Conservation (phyloP, 106 monocot genomes). For the Alisma plantagoaquatica region DNA sequence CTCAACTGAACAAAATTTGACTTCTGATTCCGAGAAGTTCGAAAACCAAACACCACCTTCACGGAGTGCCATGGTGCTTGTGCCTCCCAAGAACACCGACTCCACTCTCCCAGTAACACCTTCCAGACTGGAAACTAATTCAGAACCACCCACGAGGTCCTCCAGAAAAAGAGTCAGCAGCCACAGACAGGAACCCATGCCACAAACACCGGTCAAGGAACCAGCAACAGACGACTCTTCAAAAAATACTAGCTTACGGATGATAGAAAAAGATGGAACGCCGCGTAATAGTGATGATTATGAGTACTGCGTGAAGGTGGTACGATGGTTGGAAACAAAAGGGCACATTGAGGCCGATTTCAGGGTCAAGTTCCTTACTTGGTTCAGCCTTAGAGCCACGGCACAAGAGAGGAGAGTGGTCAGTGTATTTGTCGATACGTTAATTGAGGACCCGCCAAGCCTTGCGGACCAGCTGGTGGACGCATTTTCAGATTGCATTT, state of each 20-base stretch:
- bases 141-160: constrained; percentile 15
- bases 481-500: constrained; percentile 22
- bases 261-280: constrained; percentile 34
- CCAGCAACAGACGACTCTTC: constrained; percentile 7
- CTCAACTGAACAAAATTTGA: constrained; percentile 16
- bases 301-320: constrained; percentile 68
- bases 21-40: constrained; percentile 19
- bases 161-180: constrained; percentile 8
- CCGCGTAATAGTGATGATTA: constrained; percentile 14
- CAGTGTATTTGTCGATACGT: constrained; percentile 21
- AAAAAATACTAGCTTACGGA: constrained; percentile 20
- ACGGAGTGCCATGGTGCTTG: constrained; percentile 14
- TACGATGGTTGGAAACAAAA: constrained; percentile 58
- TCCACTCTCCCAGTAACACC: constrained; percentile 28
- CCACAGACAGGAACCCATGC: too few relatives aligned
- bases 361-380: constrained; percentile 84
- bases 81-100: not conserved
- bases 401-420: constrained; percentile 26
- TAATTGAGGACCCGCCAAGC: constrained; percentile 30
- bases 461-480: constrained; percentile 32
- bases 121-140: constrained; percentile 23
- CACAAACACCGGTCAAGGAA: constrained; percentile 6
- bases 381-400: constrained; percentile 77
- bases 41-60: constrained; percentile 21
- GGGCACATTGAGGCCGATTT: constrained; percentile 70